Base-by-base conservation (phyloP, 331 rosid species). In the Quercus phellos region DNA sequence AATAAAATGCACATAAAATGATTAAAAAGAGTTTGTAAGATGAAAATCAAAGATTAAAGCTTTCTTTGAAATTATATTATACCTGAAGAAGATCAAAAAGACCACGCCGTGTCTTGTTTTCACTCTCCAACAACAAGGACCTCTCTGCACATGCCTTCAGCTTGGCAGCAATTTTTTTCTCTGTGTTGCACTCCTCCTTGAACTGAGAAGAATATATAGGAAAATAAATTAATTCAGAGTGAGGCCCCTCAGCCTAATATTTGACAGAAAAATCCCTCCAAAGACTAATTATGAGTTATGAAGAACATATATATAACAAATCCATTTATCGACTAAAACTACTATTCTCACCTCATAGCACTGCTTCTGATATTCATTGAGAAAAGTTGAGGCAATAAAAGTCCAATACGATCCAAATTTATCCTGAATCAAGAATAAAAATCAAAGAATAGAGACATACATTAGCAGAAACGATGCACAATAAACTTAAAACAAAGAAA, bases 81-180 rank as follows among this genome's bases (percentile, higher is more conserved):
- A 93, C 99, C 98, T 87, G 93, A 75, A 85, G 35, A 78, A 94
- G 90, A 90, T 92, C 93, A 14, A 92, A 91, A 82, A 94, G 99
- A 73, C 72, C 88, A 66, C 75, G 92, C 72, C 80, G 85, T 38
- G 83, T 82, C 73, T 88, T 82, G 63, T 86, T 89, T 79, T 78
- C 96, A 82, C 85, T 84, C 70, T 90, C 94, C 68, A 91, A 80
- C 58, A 85, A 60, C 67, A 84, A 71, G 58, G 91, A 88, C 50
- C 81, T 82, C 75, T 86, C 98, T 8, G 86, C 83, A 76, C 71
- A 83, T 60, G 90, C 74, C 84, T 91, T 88, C 81, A 94, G 89
- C 93, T 90, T 90, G 87, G 96, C 78, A 75, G 80, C 97, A 84
- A 94, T 83, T 81, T 89, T 90, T 85, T 92, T 90, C 90, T 92